phyloP scores from a whole-genome alignment of 1,284 basidiomycete genomes.

The Ustilago nuda region DNA sequence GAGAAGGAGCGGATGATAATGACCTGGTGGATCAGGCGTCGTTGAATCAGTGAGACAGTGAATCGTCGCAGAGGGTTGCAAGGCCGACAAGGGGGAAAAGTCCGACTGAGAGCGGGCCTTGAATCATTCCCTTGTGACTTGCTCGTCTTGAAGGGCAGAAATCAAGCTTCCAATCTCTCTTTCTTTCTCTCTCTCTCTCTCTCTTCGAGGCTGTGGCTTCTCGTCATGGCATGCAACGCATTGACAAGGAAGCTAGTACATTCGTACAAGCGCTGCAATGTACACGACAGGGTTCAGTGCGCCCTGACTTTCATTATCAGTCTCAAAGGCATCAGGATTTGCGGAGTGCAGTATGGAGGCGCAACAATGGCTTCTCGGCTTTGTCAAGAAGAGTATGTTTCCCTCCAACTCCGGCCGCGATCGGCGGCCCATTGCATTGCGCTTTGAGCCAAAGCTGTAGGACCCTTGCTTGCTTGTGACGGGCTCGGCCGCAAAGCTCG shows the following conservation, averaged over 20 bases:
- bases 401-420: too few species aligned
- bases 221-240: background rate
- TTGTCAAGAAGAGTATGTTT: too few species aligned
- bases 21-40: background rate
- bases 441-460: background rate
- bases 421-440: background rate
- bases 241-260: background rate
- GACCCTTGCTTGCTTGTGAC: conserved; percentile 1
- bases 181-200: background rate
- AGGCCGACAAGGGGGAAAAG: background rate
- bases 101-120: conserved; percentile 1
- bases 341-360: background rate
- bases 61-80: background rate
- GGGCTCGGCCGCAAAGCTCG: background rate
- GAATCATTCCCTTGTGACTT: background rate
- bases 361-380: background rate
- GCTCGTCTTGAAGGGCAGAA: too few species aligned
- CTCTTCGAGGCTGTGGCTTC: background rate
- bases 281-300: background rate
- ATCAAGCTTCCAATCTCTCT: too few species aligned
- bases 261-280: background rate
- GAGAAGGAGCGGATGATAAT: background rate
- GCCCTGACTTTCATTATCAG: background rate
- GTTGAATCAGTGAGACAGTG: background rate
- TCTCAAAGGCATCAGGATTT: background rate